Evolutionary conservation across 2,329 filamentous ascomycete species (phyloP).

Genomic region (Fusarium napiforme): DNA sequence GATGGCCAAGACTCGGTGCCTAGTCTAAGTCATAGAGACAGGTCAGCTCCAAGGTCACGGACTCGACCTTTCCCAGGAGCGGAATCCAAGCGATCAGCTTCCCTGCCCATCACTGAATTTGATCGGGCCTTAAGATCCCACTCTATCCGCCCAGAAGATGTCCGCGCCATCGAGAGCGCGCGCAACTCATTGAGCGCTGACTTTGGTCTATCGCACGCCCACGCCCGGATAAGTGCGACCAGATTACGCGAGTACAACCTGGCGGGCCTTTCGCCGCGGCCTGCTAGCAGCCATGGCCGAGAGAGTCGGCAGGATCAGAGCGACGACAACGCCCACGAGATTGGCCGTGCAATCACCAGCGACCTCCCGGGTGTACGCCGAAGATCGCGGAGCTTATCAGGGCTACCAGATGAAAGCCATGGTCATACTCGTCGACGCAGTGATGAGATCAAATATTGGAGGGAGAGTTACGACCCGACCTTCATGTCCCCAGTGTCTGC

Average conservation of each 20-base stretch:
- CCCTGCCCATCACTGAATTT: slow-evolving; percentile 69
- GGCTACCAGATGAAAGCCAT: slow-evolving; percentile 56
- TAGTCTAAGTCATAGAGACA: slow-evolving; percentile 27
- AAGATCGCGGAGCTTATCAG: slow-evolving; percentile 69
- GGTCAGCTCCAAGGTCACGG: slow-evolving; percentile 52
- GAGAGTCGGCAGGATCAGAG: slow-evolving; percentile 53
- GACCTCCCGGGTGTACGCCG: slow-evolving; percentile 62
- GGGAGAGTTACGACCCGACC: slow-evolving; percentile 67
- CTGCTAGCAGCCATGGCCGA: slow-evolving; percentile 68
- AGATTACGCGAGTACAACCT: slow-evolving; percentile 54
- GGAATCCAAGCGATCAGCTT: slow-evolving; percentile 66
- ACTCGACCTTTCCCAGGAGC: slow-evolving; percentile 49
- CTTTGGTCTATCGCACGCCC: slow-evolving; percentile 50
- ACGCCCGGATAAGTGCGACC: slow-evolving; percentile 46
- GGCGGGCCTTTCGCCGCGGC: slow-evolving; percentile 68
- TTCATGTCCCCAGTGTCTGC: slow-evolving; percentile 65
- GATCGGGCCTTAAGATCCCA: slow-evolving; percentile 71
- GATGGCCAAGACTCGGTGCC: slow-evolving; percentile 29
- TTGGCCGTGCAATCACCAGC: slow-evolving; percentile 71
- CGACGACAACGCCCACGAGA: slow-evolving; percentile 62
- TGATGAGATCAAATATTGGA: slow-evolving; percentile 73
- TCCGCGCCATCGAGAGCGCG: slow-evolving; percentile 62
- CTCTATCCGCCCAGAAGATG: slow-evolving; percentile 67
- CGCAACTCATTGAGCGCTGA: slow-evolving; percentile 65
- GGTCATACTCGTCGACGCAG: slow-evolving; percentile 62